These are phyloP conservation scores for Litchi chinensis DNA, from an alignment of 345 rosid species.

Conservation along the genomic window DNA sequence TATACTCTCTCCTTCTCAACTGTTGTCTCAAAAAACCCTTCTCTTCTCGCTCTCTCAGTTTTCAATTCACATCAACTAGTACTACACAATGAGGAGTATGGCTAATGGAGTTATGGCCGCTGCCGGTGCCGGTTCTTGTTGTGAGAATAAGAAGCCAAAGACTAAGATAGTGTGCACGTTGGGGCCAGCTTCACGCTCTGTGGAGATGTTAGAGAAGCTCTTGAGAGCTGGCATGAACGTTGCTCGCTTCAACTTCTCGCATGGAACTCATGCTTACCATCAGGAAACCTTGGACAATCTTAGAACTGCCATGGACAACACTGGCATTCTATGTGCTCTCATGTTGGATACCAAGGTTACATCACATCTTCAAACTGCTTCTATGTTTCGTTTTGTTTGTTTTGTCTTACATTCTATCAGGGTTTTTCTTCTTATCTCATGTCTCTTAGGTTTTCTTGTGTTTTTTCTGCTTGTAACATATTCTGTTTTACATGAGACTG, in stretches of 20 bases:
- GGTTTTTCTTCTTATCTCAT: not conserved
- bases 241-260: constrained; percentile 62
- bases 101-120: not conserved
- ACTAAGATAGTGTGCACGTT: constrained; percentile 71
- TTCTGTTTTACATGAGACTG: not conserved
- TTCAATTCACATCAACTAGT: not conserved
- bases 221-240: constrained; percentile 57
- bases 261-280: constrained; percentile 58
- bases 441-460: not conserved
- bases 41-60: too few relatives aligned
- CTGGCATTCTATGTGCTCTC: constrained; percentile 42
- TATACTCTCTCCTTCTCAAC: not conserved
- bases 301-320: constrained; percentile 34
- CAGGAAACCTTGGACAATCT: constrained; percentile 69
- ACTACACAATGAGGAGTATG: not conserved
- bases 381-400: not conserved
- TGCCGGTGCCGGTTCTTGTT: not conserved
- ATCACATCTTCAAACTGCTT: not conserved
- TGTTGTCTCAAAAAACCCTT: constrained; percentile 3
- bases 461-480: not conserved
- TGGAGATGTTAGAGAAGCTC: constrained; percentile 53
- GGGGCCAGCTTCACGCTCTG: constrained; percentile 60
- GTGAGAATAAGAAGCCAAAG: constrained; percentile 38
- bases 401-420: not conserved
- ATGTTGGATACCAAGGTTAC: constrained; percentile 51